Percentiles rank a stretch among this genome's conserved stretches.
Conservation (phyloP, 164 flowering plant genomes). For the Vitis labrusca region DNA sequence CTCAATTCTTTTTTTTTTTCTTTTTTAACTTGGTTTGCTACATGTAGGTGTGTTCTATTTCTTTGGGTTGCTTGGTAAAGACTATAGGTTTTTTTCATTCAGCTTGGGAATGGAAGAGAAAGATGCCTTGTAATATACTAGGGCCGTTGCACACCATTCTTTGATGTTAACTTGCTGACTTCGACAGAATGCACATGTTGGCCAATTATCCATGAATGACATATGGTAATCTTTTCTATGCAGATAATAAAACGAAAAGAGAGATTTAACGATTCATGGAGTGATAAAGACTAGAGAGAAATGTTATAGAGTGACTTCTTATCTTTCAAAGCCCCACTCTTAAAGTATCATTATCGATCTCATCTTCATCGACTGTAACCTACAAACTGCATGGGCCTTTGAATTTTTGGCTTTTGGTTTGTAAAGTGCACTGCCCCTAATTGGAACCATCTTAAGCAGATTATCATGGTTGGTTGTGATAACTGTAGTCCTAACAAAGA, state of each 20-base stretch:
- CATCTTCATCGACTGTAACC: constrained; percentile 34
- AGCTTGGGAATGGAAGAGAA: constrained; percentile 1
- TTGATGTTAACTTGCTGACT: constrained; percentile 20
- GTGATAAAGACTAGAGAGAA: constrained; percentile 55
- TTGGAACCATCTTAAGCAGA: constrained; percentile 34
- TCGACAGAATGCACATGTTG: constrained; percentile 21
- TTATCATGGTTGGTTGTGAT: constrained; percentile 41
- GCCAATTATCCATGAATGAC: constrained; percentile 34
- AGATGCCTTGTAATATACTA: constrained; percentile 3
- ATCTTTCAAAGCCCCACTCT: constrained; percentile 38
- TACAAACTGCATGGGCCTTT: constrained; percentile 30
- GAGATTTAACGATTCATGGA: constrained; percentile 55
- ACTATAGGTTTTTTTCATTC: constrained; percentile 5
- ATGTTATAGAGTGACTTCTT: constrained; percentile 49
- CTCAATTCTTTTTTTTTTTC: neutral
- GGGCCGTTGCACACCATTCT: constrained; percentile 7
- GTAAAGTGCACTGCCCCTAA: constrained; percentile 32
- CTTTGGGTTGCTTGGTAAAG: neutral
- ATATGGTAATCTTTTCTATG: constrained; percentile 58
- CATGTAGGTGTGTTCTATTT: neutral
- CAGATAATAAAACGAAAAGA: constrained; percentile 70
- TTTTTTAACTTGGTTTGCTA: neutral
- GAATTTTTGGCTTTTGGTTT: constrained; percentile 36
- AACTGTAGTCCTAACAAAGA: constrained; percentile 22
- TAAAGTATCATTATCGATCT: constrained; percentile 35